phyloP scores from a whole-genome alignment of 1,284 basidiomycete genomes.

The Vanrija pseudolonga region DNA sequence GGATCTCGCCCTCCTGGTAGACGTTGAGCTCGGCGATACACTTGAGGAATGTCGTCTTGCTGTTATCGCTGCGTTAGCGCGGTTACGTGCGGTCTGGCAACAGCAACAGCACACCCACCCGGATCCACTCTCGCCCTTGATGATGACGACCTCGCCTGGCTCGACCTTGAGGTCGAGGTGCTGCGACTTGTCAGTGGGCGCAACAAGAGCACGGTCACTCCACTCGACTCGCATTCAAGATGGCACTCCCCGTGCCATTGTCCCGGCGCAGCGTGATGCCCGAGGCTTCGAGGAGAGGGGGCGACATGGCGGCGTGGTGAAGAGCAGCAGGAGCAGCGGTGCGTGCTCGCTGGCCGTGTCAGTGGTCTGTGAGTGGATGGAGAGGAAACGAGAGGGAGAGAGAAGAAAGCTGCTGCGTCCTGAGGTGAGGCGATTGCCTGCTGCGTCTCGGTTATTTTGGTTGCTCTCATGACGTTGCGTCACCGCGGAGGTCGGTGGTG shows the following conservation, averaged over 20 bases:
- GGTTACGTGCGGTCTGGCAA: background rate
- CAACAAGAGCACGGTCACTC: too few species aligned
- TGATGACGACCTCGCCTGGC: conserved; percentile 66
- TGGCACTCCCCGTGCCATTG: conserved; percentile 35
- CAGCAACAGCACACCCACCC: conserved; percentile 53
- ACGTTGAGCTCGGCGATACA: conserved; percentile 73
- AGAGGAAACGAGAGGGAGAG: background rate
- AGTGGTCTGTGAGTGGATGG: too few species aligned
- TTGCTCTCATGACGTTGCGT: background rate
- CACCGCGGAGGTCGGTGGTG: background rate
- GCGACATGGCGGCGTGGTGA: background rate
- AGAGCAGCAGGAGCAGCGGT: too few species aligned
- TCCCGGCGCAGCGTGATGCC: conserved; percentile 33
- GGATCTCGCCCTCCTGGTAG: conserved; percentile 61
- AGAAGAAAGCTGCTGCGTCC: too few species aligned
- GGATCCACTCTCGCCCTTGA: conserved; percentile 69
- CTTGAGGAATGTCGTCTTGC: conserved; percentile 76
- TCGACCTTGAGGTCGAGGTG: conserved; percentile 60
- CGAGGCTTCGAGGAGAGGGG: conserved; percentile 19
- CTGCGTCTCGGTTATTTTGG: too few species aligned
- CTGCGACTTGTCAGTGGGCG: conserved; percentile 24
- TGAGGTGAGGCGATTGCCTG: background rate
- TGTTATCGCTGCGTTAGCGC: conserved; percentile 26
- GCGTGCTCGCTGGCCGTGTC: too few species aligned
- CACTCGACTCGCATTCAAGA: conserved; percentile 28